Evolutionary conservation across 139 green algal species (phyloP).

Genomic region (Chlorella ohadii): DNA sequence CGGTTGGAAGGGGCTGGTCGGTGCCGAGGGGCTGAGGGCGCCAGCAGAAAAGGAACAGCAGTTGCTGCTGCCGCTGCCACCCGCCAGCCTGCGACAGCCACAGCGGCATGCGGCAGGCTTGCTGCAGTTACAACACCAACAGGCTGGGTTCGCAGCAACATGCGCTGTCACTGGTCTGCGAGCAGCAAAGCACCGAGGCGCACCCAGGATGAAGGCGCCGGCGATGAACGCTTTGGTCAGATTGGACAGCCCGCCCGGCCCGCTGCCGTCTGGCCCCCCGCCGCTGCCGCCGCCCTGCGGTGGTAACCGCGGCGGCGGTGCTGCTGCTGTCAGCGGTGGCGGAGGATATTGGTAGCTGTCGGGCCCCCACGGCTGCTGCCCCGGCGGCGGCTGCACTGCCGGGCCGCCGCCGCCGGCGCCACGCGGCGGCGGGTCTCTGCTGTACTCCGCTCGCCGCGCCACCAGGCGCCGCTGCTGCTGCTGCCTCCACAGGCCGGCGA

Average conservation of each 20-base stretch:
- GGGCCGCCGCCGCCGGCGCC: not conserved
- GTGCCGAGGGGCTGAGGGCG: no score
- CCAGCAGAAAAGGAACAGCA: no score
- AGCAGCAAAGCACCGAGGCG: no score
- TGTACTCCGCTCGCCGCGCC: constrained; percentile 1
- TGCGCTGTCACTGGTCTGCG: no score
- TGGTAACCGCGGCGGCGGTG: constrained; percentile 30
- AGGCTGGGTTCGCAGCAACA: not conserved
- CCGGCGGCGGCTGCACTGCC: not conserved
- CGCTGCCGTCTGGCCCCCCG: constrained; percentile 21
- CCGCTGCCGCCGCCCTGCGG: constrained; percentile 9
- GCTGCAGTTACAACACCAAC: no score
- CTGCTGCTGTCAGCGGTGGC: not conserved
- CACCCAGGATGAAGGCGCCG: constrained; percentile 92
- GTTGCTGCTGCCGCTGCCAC: no score
- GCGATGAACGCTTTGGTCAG: constrained; percentile 74
- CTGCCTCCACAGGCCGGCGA: no score
- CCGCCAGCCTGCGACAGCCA: no score
- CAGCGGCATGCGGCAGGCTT: no score
- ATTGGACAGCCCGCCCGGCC: constrained; percentile 39
- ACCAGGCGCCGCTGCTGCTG: constrained; percentile 11
- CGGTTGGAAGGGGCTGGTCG: not conserved
- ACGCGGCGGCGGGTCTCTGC: constrained; percentile 5
- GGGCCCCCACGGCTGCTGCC: constrained; percentile 12
- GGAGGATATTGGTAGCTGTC: constrained; percentile 32